These are phyloP conservation scores for Myrica gale DNA, from an alignment of 306 rosid genomes.

Conservation along the genomic window DNA sequence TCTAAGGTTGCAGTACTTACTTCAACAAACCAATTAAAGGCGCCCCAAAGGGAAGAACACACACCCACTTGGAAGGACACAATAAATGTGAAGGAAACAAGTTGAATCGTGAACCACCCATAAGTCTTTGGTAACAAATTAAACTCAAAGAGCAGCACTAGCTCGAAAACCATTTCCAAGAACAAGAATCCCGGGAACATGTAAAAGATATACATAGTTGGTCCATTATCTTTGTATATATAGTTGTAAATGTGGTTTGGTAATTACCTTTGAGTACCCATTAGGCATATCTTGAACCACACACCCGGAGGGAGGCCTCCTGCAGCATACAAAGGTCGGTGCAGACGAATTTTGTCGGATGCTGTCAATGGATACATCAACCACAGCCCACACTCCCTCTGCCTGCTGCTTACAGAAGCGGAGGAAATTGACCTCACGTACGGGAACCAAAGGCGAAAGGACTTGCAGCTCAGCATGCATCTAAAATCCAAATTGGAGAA, in stretches of 20 bases:
- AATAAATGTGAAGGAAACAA: slow-evolving; percentile 30
- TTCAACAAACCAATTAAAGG: slow-evolving; percentile 36
- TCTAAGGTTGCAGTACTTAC: slow-evolving; percentile 27
- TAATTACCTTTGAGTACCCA: slow-evolving; percentile 88
- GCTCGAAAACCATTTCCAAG: not conserved
- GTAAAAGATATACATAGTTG: not conserved
- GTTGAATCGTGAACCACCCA: slow-evolving; percentile 5
- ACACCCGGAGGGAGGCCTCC: slow-evolving; percentile 98
- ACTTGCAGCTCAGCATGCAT: slow-evolving; percentile 98
- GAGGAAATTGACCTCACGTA: slow-evolving; percentile 74
- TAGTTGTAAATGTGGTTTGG: not conserved
- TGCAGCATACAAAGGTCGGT: slow-evolving; percentile 50
- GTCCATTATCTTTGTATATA: not conserved
- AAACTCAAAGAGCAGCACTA: not conserved
- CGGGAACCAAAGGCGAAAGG: slow-evolving; percentile 87
- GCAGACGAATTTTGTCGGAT: slow-evolving; percentile 57
- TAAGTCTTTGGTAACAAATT: not conserved
- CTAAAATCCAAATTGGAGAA: slow-evolving; percentile 29
- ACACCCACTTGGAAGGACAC: slow-evolving; percentile 29
- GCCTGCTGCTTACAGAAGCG: slow-evolving; percentile 96
- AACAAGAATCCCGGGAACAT: slow-evolving; percentile 4
- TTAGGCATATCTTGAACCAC: slow-evolving; percentile 98
- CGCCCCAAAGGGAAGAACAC: slow-evolving; percentile 11
- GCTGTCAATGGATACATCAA: slow-evolving; percentile 71
- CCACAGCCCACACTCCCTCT: slow-evolving; percentile 95